Conservation (phyloP, 1,284 basidiomycete genomes). For the Tylopilus sp. region DNA sequence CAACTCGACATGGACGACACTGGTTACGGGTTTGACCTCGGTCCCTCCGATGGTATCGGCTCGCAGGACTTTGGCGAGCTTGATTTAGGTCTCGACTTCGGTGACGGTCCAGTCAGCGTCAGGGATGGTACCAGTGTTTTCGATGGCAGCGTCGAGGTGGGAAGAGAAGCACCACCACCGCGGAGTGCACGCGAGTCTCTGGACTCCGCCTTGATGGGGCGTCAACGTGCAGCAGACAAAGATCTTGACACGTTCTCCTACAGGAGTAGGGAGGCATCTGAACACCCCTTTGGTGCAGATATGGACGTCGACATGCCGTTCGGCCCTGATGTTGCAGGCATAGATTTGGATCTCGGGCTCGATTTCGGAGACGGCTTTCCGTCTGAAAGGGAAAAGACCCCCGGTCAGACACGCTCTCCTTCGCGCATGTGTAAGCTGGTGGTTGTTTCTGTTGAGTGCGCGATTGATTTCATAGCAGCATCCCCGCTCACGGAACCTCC, state of each 20-base stretch:
- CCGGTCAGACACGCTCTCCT: constrained; percentile 53
- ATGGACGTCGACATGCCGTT: constrained; percentile 59
- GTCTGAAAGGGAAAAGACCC: constrained; percentile 45
- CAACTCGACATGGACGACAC: constrained; percentile 59
- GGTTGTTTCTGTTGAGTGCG: not conserved
- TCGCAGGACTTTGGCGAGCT: constrained; percentile 78
- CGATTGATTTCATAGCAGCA: constrained; percentile 40
- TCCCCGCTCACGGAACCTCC: constrained; percentile 72
- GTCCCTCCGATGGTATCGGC: constrained; percentile 77
- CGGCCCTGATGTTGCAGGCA: constrained; percentile 44
- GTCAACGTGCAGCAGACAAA: constrained; percentile 44
- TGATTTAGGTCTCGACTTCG: constrained; percentile 71
- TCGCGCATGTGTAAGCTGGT: constrained; percentile 65
- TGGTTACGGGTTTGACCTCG: constrained; percentile 62
- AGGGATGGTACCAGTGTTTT: constrained; percentile 43
- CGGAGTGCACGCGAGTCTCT: constrained; percentile 53
- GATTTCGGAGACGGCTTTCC: constrained; percentile 57
- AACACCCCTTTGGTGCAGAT: constrained; percentile 58
- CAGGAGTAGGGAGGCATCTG: constrained; percentile 59
- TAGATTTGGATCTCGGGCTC: constrained; percentile 69
- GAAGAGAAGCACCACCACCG: constrained; percentile 61
- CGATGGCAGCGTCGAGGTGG: constrained; percentile 68
- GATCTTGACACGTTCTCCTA: constrained; percentile 56
- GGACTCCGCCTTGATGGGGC: constrained; percentile 54
- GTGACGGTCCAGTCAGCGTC: constrained; percentile 45